These are phyloP conservation scores for Microbotryum silenes-acaulis DNA, from an alignment of 1,284 basidiomycete species.

Conservation along the genomic window DNA sequence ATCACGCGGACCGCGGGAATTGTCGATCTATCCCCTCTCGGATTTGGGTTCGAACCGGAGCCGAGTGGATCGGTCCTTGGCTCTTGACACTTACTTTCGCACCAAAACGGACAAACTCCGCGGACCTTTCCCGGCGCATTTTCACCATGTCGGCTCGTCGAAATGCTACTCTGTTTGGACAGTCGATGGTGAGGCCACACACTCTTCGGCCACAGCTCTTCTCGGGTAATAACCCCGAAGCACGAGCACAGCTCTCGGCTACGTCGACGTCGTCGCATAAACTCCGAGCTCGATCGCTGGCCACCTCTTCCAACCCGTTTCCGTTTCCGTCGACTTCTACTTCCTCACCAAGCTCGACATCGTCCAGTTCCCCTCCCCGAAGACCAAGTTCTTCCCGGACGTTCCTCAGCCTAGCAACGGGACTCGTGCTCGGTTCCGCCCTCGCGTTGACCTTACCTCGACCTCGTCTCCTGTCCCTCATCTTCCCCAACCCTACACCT, in stretches of 20 bases:
- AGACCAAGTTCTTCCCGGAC: constrained; percentile 1
- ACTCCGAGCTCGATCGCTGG: not conserved
- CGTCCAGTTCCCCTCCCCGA: not conserved
- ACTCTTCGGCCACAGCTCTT: not conserved
- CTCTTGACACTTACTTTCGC: too few relatives aligned
- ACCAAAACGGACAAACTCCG: too few relatives aligned
- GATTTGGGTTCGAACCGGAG: too few relatives aligned
- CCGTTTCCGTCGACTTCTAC: not conserved
- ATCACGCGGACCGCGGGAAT: too few relatives aligned
- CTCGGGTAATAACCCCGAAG: too few relatives aligned
- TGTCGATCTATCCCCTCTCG: too few relatives aligned
- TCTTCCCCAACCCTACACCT: constrained; percentile 50
- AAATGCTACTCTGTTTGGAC: constrained; percentile 1
- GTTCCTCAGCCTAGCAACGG: constrained; percentile 15
- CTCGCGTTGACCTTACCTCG: constrained; percentile 15
- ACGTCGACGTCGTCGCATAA: not conserved
- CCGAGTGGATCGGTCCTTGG: too few relatives aligned
- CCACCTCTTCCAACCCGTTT: not conserved
- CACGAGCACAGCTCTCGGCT: not conserved
- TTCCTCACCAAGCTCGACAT: not conserved
- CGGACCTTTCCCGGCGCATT: too few relatives aligned
- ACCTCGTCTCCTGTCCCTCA: constrained; percentile 6
- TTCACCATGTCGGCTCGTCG: too few relatives aligned
- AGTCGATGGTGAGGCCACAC: constrained; percentile 1
- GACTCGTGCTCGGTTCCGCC: constrained; percentile 14